phyloP scores from a whole-genome alignment of 768 basidiomycete genomes.

The Rhodocollybia butyracea region DNA sequence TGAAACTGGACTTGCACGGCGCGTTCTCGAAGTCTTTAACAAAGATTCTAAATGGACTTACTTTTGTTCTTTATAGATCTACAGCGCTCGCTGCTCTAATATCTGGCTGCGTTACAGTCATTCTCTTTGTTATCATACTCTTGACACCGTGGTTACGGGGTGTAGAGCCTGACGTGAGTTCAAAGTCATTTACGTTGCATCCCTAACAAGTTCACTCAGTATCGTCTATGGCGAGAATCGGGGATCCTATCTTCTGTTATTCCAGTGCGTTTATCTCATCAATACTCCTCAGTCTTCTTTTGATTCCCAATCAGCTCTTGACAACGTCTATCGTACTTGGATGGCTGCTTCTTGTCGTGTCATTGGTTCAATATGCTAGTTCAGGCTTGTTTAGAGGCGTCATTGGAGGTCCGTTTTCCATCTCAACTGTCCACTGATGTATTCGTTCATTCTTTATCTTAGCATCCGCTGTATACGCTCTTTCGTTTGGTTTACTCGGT shows the following conservation, averaged over 20 bases:
- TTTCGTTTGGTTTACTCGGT: conserved; percentile 72
- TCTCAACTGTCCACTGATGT: background rate
- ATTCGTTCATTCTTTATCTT: conserved; percentile 17
- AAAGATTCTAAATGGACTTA: background rate
- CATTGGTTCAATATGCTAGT: conserved; percentile 64
- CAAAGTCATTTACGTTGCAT: background rate
- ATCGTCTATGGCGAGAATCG: conserved; percentile 71
- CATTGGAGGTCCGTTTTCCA: conserved; percentile 50
- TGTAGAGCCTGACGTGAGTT: conserved; percentile 64
- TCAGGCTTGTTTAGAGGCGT: conserved; percentile 63
- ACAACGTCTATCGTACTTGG: conserved; percentile 69
- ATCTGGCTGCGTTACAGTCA: conserved; percentile 57
- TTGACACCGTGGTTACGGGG: conserved; percentile 65
- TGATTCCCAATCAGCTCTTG: conserved; percentile 34
- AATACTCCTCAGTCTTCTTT: background rate
- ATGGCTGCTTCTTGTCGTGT: conserved; percentile 59
- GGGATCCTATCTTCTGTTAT: conserved; percentile 66
- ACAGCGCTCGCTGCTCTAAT: conserved; percentile 51
- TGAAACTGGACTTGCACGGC: conserved; percentile 50
- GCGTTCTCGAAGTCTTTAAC: conserved; percentile 19
- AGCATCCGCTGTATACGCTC: conserved; percentile 70
- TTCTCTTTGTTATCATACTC: conserved; percentile 71
- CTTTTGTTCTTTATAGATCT: conserved; percentile 33
- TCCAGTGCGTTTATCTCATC: conserved; percentile 37
- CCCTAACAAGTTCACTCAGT: conserved; percentile 36